Evolutionary conservation across 176 grass and related monocot genomes (phyloP).

Genomic region (Chrysopogon serrulatus): DNA sequence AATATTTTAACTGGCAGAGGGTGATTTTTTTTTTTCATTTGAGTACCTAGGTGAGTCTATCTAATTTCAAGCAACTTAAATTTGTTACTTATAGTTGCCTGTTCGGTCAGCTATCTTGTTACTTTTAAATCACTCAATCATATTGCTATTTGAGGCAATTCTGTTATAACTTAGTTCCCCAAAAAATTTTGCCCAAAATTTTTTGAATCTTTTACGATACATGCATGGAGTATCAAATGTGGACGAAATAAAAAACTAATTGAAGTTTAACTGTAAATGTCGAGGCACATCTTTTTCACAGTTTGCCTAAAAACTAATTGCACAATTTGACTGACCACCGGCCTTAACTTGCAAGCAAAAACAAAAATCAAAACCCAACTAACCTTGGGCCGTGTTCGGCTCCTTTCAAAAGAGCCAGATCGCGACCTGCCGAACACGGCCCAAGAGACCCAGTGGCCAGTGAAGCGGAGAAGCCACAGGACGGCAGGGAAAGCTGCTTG

Average conservation of each 20-base stretch:
- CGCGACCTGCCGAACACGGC: too few relatives aligned
- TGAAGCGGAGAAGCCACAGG: conserved; percentile 5
- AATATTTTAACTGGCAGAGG: neutral
- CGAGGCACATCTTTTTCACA: too few relatives aligned
- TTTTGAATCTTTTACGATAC: too few relatives aligned
- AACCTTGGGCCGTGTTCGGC: too few relatives aligned
- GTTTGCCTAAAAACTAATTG: too few relatives aligned
- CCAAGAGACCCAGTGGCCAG: neutral
- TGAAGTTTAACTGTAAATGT: too few relatives aligned
- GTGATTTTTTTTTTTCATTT: neutral
- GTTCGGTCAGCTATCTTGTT: neutral
- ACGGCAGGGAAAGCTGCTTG: conserved; percentile 23
- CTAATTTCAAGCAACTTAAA: neutral
- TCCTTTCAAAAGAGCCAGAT: too few relatives aligned
- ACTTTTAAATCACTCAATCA: neutral
- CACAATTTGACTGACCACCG: conserved; percentile 9
- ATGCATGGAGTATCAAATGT: too few relatives aligned
- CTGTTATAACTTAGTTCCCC: neutral
- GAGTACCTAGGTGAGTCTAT: neutral
- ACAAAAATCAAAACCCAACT: conserved; percentile 39
- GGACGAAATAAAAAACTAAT: too few relatives aligned
- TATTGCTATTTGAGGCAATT: neutral
- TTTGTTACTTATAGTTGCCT: neutral
- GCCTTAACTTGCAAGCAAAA: conserved; percentile 42
- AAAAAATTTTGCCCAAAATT: too few relatives aligned